phyloP scores from a whole-genome alignment of 2,329 filamentous ascomycete genomes.

The Botrytis aclada region DNA sequence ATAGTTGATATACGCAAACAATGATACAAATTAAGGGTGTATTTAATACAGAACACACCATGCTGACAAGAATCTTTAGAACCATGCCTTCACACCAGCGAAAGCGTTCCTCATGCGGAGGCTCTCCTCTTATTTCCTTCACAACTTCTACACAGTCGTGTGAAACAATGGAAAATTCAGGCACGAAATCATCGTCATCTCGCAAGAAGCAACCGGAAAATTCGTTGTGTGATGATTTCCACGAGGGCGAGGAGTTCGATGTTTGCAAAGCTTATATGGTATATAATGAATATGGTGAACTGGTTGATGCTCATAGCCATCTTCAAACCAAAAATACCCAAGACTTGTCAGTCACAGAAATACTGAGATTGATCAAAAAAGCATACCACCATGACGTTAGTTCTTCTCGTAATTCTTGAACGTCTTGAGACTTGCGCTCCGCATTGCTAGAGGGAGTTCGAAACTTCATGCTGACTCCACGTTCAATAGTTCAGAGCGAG shows the following conservation, averaged over 20 bases:
- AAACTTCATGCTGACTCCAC: conserved; percentile 3
- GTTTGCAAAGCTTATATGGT: conserved; percentile 26
- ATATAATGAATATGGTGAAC: conserved; percentile 36
- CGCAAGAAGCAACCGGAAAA: not conserved
- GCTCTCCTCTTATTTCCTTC: conserved; percentile 7
- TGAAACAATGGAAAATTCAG: not conserved
- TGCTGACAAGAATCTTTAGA: conserved; percentile 1
- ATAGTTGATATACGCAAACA: not conserved
- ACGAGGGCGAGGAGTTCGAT: not conserved
- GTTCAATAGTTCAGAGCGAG: conserved; percentile 26
- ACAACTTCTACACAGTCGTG: not conserved
- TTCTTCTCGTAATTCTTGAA: not conserved
- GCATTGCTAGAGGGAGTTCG: not conserved
- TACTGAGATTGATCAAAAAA: conserved; percentile 33
- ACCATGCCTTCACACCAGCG: not conserved
- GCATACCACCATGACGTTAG: conserved; percentile 34
- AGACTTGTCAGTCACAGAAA: conserved; percentile 28
- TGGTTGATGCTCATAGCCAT: conserved; percentile 28
- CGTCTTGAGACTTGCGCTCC: not conserved
- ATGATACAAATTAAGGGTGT: not conserved
- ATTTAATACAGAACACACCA: no score
- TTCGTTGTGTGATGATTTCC: not conserved
- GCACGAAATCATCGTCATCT: not conserved
- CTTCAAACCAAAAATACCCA: conserved; percentile 16
- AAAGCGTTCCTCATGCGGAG: conserved; percentile 1